A percentile compares a stretch with the other conserved stretches of the same genome.
Evolutionary conservation across 495 filamentous ascomycete genomes (phyloP).

Genomic region (Hypoxylon crocopeplum): DNA sequence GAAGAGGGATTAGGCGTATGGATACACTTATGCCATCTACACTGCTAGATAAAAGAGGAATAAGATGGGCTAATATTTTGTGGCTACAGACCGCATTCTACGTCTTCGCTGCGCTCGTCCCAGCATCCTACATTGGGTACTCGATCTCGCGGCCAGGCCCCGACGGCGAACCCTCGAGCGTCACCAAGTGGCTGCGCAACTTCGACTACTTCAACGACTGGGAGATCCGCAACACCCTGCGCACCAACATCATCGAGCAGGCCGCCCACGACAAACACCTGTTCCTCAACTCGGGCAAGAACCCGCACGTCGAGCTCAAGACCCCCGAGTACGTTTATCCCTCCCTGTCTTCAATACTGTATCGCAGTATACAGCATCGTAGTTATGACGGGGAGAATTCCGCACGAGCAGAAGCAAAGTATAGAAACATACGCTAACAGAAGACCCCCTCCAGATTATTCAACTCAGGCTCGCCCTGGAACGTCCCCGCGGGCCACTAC

Average conservation of each 20-base stretch:
- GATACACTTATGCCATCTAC: no score
- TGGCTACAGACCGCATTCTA: slow-evolving; percentile 52
- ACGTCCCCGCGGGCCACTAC: slow-evolving; percentile 54
- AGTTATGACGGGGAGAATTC: no score
- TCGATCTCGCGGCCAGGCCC: slow-evolving; percentile 48
- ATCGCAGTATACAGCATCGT: no score
- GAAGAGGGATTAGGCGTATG: slow-evolving; percentile 54
- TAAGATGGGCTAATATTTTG: no score
- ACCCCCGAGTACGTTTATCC: slow-evolving; percentile 55
- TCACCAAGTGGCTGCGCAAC: slow-evolving; percentile 44
- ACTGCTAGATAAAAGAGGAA: no score
- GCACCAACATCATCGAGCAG: slow-evolving; percentile 50
- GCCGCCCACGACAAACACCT: slow-evolving; percentile 59
- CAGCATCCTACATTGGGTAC: slow-evolving; percentile 46
- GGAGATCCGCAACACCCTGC: slow-evolving; percentile 50
- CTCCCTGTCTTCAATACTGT: background rate
- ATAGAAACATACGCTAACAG: background rate
- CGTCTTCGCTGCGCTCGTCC: slow-evolving; percentile 44
- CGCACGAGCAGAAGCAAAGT: background rate
- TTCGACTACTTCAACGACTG: slow-evolving; percentile 48
- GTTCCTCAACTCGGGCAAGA: slow-evolving; percentile 41
- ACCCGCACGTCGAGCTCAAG: slow-evolving; percentile 48
- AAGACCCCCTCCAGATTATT: slow-evolving; percentile 46
- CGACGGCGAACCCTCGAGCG: slow-evolving; percentile 49
- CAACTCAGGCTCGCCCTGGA: slow-evolving; percentile 49